phyloP scores from a whole-genome alignment of 2,329 filamentous ascomycete genomes.

The Penicillium palitans region DNA sequence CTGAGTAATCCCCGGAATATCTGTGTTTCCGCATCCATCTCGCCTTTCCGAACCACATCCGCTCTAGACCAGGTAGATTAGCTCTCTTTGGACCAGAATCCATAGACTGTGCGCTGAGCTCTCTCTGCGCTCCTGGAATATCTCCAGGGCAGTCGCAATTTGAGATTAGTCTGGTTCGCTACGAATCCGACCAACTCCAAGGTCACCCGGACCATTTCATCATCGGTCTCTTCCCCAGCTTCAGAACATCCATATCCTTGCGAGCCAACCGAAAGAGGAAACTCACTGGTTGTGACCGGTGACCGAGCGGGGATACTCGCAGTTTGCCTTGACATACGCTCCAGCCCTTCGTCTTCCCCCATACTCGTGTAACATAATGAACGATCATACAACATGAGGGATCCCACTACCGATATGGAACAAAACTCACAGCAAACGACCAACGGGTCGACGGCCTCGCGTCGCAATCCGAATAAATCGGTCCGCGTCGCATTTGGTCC shows the following conservation, averaged over 20 bases:
- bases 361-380: slow-evolving; percentile 33
- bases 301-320: not conserved
- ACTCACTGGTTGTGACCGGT: not conserved
- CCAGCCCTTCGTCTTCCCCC: slow-evolving; percentile 12
- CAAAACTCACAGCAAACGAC: slow-evolving; percentile 28
- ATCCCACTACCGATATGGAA: slow-evolving; percentile 40
- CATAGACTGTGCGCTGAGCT: slow-evolving; percentile 10
- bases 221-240: slow-evolving; percentile 2
- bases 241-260: not conserved
- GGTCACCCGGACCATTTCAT: not conserved
- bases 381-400: slow-evolving; percentile 37
- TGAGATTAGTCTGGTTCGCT: not conserved
- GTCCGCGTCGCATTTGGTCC: slow-evolving; percentile 44
- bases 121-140: slow-evolving; percentile 9
- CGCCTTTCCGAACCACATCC: slow-evolving; percentile 10
- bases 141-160: slow-evolving; percentile 8
- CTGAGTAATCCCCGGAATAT: slow-evolving; percentile 12
- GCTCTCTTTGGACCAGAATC: slow-evolving; percentile 12
- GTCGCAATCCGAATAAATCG: slow-evolving; percentile 35
- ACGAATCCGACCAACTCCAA: not conserved
- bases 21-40: slow-evolving; percentile 6
- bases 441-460: slow-evolving; percentile 34
- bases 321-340: slow-evolving; percentile 1
- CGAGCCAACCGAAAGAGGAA: not conserved
- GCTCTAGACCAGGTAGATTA: slow-evolving; percentile 8